phyloP scores from a whole-genome alignment of 1,139 yeast genomes.

The Magnusiomyces fungicola region DNA sequence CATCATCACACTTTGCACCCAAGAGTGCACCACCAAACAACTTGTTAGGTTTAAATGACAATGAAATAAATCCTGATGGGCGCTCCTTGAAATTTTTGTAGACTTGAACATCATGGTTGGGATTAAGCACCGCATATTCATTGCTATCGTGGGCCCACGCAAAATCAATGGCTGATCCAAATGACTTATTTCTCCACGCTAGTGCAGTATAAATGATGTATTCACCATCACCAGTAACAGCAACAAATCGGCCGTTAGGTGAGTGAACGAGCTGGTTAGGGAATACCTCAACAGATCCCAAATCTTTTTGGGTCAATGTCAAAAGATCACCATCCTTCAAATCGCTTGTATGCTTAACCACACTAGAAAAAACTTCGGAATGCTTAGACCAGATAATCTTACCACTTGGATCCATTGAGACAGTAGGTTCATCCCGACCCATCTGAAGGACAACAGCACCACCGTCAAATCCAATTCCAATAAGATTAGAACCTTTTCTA shows the following conservation, averaged over 20 bases:
- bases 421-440: slow-evolving; percentile 91
- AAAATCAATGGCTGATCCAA: slow-evolving; percentile 85
- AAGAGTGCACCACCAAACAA: slow-evolving; percentile 81
- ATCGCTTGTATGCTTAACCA: slow-evolving; percentile 56
- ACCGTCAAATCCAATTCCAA: slow-evolving; percentile 91
- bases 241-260: slow-evolving; percentile 94
- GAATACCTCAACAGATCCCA: slow-evolving; percentile 87
- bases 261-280: slow-evolving; percentile 85
- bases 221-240: slow-evolving; percentile 98
- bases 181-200: slow-evolving; percentile 96
- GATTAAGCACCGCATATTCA: slow-evolving; percentile 75
- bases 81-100: slow-evolving; percentile 82
- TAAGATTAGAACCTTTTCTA: slow-evolving; percentile 66
- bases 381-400: slow-evolving; percentile 87
- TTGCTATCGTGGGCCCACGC: slow-evolving; percentile 94
- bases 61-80: slow-evolving; percentile 48
- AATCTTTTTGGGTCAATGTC: slow-evolving; percentile 72
- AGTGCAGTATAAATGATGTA: slow-evolving; percentile 92
- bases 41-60: slow-evolving; percentile 65
- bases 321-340: slow-evolving; percentile 66
- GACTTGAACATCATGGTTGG: slow-evolving; percentile 56
- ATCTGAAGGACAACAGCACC: slow-evolving; percentile 82
- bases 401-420: slow-evolving; percentile 89
- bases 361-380: slow-evolving; percentile 79
- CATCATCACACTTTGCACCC: slow-evolving; percentile 49